phyloP scores from a whole-genome alignment of 2,329 filamentous ascomycete species.

The Lecanoromycetidae sp. region DNA sequence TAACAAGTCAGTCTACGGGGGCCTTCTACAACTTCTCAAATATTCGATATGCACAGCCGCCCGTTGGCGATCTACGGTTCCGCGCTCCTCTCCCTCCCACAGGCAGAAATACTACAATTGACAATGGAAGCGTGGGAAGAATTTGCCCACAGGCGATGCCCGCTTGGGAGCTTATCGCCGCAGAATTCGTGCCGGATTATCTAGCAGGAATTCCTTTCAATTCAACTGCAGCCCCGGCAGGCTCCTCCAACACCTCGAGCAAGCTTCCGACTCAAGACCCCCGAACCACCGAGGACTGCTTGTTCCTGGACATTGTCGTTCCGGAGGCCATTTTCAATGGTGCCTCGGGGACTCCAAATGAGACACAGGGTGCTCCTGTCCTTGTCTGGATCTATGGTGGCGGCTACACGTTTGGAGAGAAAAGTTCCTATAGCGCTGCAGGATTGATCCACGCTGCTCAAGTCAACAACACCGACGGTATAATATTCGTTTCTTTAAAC shows the following conservation, averaged over 20 bases:
- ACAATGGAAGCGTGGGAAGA: slow-evolving; percentile 32
- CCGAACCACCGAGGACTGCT: slow-evolving; percentile 28
- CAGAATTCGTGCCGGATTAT: slow-evolving; percentile 25
- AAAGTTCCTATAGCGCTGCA: slow-evolving; percentile 27
- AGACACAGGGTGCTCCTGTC: slow-evolving; percentile 30
- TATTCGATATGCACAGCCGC: slow-evolving; percentile 45
- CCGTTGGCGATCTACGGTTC: slow-evolving; percentile 40
- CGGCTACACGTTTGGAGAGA: slow-evolving; percentile 32
- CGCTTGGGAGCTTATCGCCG: slow-evolving; percentile 31
- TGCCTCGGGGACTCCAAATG: slow-evolving; percentile 19
- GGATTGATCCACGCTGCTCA: slow-evolving; percentile 34
- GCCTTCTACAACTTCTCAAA: slow-evolving; percentile 43
- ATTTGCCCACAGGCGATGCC: slow-evolving; percentile 36
- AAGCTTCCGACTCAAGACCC: slow-evolving; percentile 19
- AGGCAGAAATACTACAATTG: slow-evolving; percentile 27
- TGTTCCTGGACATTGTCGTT: slow-evolving; percentile 31
- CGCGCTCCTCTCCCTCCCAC: slow-evolving; percentile 34
- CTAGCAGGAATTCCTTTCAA: slow-evolving; percentile 24
- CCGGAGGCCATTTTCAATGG: slow-evolving; percentile 27
- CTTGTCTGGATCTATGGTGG: slow-evolving; percentile 39
- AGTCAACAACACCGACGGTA: slow-evolving; percentile 26
- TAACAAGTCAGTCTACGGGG: slow-evolving; percentile 9
- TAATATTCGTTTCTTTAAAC: slow-evolving; percentile 39
- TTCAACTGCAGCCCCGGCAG: slow-evolving; percentile 19
- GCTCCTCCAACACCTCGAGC: slow-evolving; percentile 1